Percentiles rank a stretch among this genome's conserved stretches.
These are phyloP conservation scores for Sporothrix schenckii DNA, from an alignment of 2,329 filamentous ascomycete species.

Conservation along the genomic window DNA sequence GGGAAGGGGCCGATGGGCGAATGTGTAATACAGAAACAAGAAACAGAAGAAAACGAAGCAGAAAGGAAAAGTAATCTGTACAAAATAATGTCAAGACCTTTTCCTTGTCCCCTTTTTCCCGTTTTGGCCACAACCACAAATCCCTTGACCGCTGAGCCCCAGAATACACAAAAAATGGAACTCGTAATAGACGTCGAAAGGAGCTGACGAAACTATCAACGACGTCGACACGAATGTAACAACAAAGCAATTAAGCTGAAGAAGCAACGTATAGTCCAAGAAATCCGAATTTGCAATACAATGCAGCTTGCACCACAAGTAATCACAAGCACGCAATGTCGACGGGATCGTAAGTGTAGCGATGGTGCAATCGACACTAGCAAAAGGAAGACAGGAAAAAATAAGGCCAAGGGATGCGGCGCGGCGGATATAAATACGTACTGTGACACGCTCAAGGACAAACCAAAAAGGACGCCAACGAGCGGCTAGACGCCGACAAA, in stretches of 20 bases:
- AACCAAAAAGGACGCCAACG: conserved; percentile 5
- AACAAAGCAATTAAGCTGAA: not conserved
- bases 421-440: conserved; percentile 21
- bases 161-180: conserved; percentile 1
- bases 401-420: conserved; percentile 15
- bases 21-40: not conserved
- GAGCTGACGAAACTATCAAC: conserved; percentile 9
- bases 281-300: conserved; percentile 27
- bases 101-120: conserved; percentile 3
- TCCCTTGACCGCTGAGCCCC: not conserved
- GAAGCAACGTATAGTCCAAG: conserved; percentile 21
- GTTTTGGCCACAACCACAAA: conserved; percentile 15
- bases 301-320: conserved; percentile 32
- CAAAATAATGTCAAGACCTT: conserved; percentile 5
- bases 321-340: conserved; percentile 32
- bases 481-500: conserved; percentile 17
- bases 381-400: not conserved
- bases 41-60: not conserved
- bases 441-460: not conserved
- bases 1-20: not conserved
- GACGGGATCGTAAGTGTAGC: not conserved
- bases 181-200: conserved; percentile 14
- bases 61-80: conserved; percentile 13
- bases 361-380: conserved; percentile 35
- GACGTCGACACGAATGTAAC: not conserved